Conservation (phyloP, 179 eudicot species). For the Silene vulgaris region DNA sequence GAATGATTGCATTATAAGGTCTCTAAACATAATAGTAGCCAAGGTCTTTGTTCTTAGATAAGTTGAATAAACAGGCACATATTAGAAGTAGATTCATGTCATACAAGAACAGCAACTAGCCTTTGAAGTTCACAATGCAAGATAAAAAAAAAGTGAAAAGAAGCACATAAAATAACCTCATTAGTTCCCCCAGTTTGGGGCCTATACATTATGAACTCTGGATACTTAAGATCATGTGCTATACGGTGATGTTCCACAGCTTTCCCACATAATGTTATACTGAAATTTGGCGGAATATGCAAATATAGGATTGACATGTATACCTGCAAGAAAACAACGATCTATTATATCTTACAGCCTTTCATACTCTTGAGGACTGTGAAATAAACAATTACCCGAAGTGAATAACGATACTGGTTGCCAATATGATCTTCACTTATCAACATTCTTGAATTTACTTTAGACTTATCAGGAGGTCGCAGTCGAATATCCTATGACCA, state of each 20-base stretch:
- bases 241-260: conserved; percentile 64
- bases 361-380: background rate
- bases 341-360: background rate
- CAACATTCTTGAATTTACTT: conserved; percentile 21
- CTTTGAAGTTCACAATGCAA: background rate
- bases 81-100: background rate
- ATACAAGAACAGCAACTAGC: conserved; percentile 3
- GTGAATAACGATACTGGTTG: conserved; percentile 57
- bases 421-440: conserved; percentile 59
- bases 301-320: conserved; percentile 74
- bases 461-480: conserved; percentile 25
- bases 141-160: background rate
- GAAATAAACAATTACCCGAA: conserved; percentile 53
- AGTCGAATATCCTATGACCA: conserved; percentile 61
- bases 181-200: conserved; percentile 59
- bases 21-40: no score
- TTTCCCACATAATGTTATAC: conserved; percentile 60
- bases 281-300: conserved; percentile 56
- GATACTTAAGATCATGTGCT: conserved; percentile 71
- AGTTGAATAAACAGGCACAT: no score
- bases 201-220: conserved; percentile 66
- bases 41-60: no score
- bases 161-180: conserved; percentile 47
- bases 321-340: conserved; percentile 21
- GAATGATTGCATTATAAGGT: no score